These are phyloP conservation scores for Candida vartiovaarae DNA, from an alignment of 805 yeast species.

Conservation along the genomic window DNA sequence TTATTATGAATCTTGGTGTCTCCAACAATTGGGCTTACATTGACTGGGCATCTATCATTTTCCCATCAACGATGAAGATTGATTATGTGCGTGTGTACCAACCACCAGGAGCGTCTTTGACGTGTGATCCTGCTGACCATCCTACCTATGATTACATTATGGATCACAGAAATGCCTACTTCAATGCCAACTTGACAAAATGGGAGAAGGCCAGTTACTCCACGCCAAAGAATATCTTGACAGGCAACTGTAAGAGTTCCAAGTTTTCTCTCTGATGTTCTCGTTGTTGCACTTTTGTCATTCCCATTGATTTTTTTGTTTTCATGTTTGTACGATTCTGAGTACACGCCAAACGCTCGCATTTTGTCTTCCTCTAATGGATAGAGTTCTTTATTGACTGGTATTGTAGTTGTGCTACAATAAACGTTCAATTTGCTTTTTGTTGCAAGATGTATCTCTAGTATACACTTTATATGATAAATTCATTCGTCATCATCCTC, in stretches of 20 bases:
- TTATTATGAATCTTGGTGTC: conserved; percentile 80
- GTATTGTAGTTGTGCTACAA: neutral
- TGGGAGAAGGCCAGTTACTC: conserved; percentile 75
- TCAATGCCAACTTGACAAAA: conserved; percentile 57
- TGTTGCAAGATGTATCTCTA: neutral
- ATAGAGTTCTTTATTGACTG: neutral
- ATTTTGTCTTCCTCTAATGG: neutral
- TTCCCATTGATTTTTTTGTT: neutral
- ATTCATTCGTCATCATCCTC: conserved; percentile 34
- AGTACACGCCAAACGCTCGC: neutral
- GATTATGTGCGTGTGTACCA: conserved; percentile 93
- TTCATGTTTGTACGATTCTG: neutral
- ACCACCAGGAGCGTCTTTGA: conserved; percentile 55
- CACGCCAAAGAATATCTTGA: conserved; percentile 55
- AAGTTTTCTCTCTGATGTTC: conserved; percentile 13
- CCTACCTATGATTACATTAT: conserved; percentile 85
- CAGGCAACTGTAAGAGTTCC: conserved; percentile 41
- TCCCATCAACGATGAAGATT: conserved; percentile 71
- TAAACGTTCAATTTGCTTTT: neutral
- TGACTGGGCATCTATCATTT: conserved; percentile 74
- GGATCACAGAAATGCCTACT: conserved; percentile 61
- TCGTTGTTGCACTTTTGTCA: neutral
- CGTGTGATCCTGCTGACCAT: conserved; percentile 81
- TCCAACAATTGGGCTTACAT: conserved; percentile 92
- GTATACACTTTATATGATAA: too few species aligned